Evolutionary conservation across 2,329 filamentous ascomycete genomes (phyloP).

Genomic region (Cordyceps pruinosa): DNA sequence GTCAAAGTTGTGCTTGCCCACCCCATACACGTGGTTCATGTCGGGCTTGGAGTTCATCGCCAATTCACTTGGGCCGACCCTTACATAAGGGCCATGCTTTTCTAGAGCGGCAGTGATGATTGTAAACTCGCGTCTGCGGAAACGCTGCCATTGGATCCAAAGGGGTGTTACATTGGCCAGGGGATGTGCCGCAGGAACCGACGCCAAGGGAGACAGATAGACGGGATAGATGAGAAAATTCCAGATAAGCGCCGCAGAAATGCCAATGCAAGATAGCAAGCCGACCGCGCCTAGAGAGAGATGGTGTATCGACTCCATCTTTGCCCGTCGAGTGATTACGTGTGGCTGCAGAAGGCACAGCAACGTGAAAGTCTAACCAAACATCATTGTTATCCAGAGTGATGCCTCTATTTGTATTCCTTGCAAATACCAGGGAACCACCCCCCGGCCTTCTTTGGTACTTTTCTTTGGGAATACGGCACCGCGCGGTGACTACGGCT

Average conservation of each 20-base stretch:
- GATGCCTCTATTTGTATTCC: too few relatives aligned
- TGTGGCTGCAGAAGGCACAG: too few relatives aligned
- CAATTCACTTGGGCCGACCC: background rate
- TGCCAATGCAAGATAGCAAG: background rate
- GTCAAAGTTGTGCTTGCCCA: background rate
- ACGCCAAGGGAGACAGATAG: background rate
- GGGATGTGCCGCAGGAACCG: background rate
- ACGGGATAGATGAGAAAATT: background rate
- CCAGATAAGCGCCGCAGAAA: background rate
- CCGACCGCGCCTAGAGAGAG: too few relatives aligned
- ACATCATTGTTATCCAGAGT: too few relatives aligned
- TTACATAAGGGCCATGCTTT: background rate
- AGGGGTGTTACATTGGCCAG: background rate
- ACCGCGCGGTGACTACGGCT: too few relatives aligned
- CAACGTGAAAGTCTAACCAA: too few relatives aligned
- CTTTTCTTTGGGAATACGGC: too few relatives aligned
- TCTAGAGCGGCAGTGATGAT: background rate
- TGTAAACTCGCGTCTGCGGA: background rate
- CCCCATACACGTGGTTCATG: background rate
- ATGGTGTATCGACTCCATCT: background rate
- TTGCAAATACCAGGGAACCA: too few relatives aligned
- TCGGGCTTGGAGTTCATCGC: background rate
- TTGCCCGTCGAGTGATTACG: too few relatives aligned
- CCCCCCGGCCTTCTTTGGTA: too few relatives aligned
- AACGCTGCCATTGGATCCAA: background rate